Conservation (phyloP, 345 rosid genomes). For the Linum lewisii region DNA sequence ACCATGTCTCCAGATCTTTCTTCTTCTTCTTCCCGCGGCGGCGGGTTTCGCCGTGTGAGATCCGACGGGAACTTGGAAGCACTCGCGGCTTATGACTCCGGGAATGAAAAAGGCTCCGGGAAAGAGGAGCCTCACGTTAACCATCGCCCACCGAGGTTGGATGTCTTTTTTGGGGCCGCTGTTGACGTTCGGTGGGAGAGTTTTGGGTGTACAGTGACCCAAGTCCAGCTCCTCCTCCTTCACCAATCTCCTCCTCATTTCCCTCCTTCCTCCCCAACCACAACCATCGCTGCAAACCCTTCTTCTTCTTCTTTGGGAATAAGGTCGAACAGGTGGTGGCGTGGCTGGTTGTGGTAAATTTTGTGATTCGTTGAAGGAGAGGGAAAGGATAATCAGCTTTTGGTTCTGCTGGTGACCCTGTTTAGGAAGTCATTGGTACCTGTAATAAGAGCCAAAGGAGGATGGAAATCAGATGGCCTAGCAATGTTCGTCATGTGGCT, state of each 20-base stretch:
- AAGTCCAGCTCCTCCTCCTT: not conserved
- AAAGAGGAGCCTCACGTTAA: not conserved
- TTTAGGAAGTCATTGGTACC: slow-evolving; percentile 22
- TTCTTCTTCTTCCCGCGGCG: slow-evolving; percentile 1
- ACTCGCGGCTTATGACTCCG: slow-evolving; percentile 20
- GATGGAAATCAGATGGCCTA: slow-evolving; percentile 96
- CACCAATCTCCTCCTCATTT: not conserved
- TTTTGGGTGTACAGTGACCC: no score
- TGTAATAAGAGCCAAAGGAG: slow-evolving; percentile 31
- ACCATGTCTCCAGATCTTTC: slow-evolving; percentile 23
- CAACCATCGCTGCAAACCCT: no score
- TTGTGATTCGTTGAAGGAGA: slow-evolving; percentile 10
- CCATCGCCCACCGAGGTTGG: slow-evolving; percentile 13
- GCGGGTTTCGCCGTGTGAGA: slow-evolving; percentile 37
- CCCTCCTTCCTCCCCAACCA: no score
- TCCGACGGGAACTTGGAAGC: slow-evolving; percentile 53
- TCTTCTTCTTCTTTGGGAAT: not conserved
- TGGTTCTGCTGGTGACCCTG: slow-evolving; percentile 16
- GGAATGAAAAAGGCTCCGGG: slow-evolving; percentile 9
- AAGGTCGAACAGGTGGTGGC: not conserved
- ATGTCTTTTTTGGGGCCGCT: no score
- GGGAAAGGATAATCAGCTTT: slow-evolving; percentile 21
- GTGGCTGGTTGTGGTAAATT: slow-evolving; percentile 24
- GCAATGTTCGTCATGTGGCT: slow-evolving; percentile 89
- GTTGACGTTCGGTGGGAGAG: no score